Evolutionary conservation across 2,329 filamentous ascomycete species (phyloP), one percentile per base, ranked within the genome.

Genomic region (Venturia oleaginea): DNA sequence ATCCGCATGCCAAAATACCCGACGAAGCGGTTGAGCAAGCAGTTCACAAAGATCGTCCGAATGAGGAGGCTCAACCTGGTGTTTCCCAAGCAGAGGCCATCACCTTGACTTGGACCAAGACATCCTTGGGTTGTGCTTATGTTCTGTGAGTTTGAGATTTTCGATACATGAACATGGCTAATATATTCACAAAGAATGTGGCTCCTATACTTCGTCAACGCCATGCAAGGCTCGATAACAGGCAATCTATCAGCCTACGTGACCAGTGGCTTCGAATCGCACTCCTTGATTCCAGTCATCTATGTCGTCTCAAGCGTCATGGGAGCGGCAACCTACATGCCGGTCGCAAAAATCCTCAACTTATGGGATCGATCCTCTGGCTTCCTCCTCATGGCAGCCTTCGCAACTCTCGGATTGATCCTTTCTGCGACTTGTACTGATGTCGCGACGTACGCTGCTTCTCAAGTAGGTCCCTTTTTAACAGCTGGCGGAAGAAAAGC

Each of bases 351-450:
- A 72, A 77, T 88, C 22, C 78, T 88, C 62, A 84, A 90, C 73
- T 78, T 87, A 40, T 89, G 84, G 78, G 87, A 86, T 64, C 84
- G 87, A 42, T 81, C 86, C 15, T 82, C 87, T 71, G 86, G 84
- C 19, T 83, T 87, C 68, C 72, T 80, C 27, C 65, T 86, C 40
- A 83, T 83, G 69, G 75, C 85, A 2, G 63, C 77, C 10, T 74
- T 83, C 62, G 81, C 81, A 69, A 77, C 81, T 5, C 59, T 81
- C 0, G 82, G 83, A 22, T 79, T 88, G 62, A 78, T 87, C 66
- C 81, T 91, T 75, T 88, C 89, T 78, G 88, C 88, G 13, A 80
- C 78, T 0, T 88, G 83, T 72, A 77, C 79, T 1, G 83, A 83
- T 65, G 80, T 89, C 13, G 74, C 82, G 67, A 84, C 81, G 0